Base-by-base conservation (phyloP, 352 stramenopile genomes). In the Globisporangium cylindrosporum region DNA sequence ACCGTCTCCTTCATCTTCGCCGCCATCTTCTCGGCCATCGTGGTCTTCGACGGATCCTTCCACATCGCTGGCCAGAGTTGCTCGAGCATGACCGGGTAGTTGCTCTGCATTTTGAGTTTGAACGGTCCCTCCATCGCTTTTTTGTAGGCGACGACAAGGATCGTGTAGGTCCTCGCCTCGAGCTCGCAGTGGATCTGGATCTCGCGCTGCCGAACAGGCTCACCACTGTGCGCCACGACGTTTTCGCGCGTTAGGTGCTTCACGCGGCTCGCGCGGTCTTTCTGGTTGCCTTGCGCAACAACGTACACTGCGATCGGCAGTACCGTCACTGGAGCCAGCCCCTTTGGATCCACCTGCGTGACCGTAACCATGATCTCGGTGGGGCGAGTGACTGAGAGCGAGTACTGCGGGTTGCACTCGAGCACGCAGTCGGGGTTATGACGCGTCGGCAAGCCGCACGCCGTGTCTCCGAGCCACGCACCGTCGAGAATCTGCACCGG, bases 71-170 rank as follows among this genome's bases (percentile, higher is more conserved):
- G 91, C 86, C 89, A 97, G 14, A 97, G 75, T 73, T 87, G 87
- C 53, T 89, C 70, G 6, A 95, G 54, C 38, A 73, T 76, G 2
- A 97, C 80, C 10, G 79, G 78, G 69, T 97, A 96, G 60, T 96
- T 97, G 63, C 79, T 97, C 66, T 96, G 82, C 49, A 97, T 77
- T 18, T 74, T 81, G 34, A 98, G 49, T 41, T 84, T 85, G 73
- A 98, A 98, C 27, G 89, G 82, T 2, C 93, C 93, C 65, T 98
- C 92, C 86, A 97, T 96, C 18, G 80, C 84, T 59, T 84, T 87
- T 61, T 93, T 81, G 71, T 98, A 98, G 6, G 93, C 84, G 2
- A 84, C 90, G 24, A 95, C 76, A 32, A 98, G 70, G 51, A 98
- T 46, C 20, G 93, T 93, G 76, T 98, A 98, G n/a, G 76, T 84